Evolutionary conservation across 805 yeast species (phyloP), one percentile per base, ranked within the genome.

Genomic region (Metschnikowia bowlesiae): DNA sequence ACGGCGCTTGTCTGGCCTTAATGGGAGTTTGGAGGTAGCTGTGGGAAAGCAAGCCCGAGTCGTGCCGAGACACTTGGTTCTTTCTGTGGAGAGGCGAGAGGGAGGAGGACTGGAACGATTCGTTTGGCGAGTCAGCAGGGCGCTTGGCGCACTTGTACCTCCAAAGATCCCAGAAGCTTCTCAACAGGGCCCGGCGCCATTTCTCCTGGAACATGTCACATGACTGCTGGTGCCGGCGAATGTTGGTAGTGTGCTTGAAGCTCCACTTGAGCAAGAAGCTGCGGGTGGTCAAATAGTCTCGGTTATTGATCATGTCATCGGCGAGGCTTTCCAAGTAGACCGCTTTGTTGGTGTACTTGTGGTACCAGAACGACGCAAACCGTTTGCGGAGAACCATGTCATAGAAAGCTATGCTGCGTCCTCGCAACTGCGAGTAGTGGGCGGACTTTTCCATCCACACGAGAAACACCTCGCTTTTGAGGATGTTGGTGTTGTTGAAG

Each of bases 111-210:
- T 35, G 46, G 8, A 44, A 35, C n/a, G 46, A 14, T 29, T 35
- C 46, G 39, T 35, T 36, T 13, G 35, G 14, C 16, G 13, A 9
- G 4, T 10, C 32, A n/a, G 35, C 46, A 10, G 31, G 36, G 29
- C 48, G 45, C 42, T 61, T 59, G 39, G 53, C 52, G 2, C 56
- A 42, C 48, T 69, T 71, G 44, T 60, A 63, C 4, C 61, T 16
- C 78, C 78, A 73, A 11, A 73, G 55, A 36, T 71, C 74, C 50
- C 73, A 69, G 10, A 72, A 62, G 0, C 70, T 56, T 34, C 59
- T 58, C 44, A 62, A 35, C 32, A 63, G 60, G 8, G 64, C 56
- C 6, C 53, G 44, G 39, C 69, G 64, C 71, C 71, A 69, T 47
- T 70, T 62, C 26, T 61, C 64, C 6, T 61, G 48, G 48, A 73